Conservation (phyloP, 257 asterid species). For the Solanum stenotomum region DNA sequence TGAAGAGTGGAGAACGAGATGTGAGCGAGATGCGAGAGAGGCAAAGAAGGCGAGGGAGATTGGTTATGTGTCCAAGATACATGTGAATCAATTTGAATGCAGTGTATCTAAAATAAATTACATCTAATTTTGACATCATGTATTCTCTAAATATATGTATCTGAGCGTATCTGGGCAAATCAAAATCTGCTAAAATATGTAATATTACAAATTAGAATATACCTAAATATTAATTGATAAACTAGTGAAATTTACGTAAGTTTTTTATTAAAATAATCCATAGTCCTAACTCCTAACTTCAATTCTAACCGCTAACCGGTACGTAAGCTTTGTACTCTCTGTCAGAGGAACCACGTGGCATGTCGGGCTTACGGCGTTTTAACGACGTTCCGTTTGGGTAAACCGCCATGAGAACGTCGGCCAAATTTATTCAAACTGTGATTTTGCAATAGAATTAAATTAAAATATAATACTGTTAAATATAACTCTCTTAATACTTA, state of each 20-base stretch:
- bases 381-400: neutral
- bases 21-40: neutral
- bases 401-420: neutral
- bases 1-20: neutral
- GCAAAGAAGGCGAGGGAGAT: neutral
- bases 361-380: neutral
- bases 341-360: neutral
- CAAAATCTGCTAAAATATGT: too few relatives aligned
- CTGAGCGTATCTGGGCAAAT: accelerated
- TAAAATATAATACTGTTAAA: neutral
- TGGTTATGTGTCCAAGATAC: too few relatives aligned
- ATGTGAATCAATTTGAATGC: too few relatives aligned
- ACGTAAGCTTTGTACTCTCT: neutral
- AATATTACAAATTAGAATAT: too few relatives aligned
- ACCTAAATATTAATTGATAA: too few relatives aligned
- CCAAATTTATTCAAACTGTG: neutral
- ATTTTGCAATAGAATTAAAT: neutral
- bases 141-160: too few relatives aligned
- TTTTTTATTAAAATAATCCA: too few relatives aligned
- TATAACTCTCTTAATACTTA: neutral
- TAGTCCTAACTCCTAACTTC: neutral
- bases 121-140: too few relatives aligned
- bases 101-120: too few relatives aligned
- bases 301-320: neutral
- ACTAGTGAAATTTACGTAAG: neutral